A percentile compares a stretch with the other conserved stretches of the same genome.
phyloP scores from a whole-genome alignment of 2,329 filamentous ascomycete species.

The Ophiocordyceps camponoti-rufipedis region DNA sequence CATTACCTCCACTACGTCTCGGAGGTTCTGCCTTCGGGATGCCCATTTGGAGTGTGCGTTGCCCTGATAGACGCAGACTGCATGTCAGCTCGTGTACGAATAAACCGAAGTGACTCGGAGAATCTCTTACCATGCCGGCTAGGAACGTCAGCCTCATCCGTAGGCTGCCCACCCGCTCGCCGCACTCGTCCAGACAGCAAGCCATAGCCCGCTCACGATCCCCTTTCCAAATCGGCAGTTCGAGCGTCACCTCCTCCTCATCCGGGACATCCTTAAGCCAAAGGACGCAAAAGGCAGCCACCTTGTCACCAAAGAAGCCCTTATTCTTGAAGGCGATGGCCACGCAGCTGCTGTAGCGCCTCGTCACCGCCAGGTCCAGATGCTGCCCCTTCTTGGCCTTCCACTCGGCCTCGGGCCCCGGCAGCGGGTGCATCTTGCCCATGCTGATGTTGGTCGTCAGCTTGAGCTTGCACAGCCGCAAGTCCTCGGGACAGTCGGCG shows the following conservation, averaged over 20 bases:
- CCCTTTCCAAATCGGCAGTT: conserved; percentile 48
- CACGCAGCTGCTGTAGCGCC: conserved; percentile 34
- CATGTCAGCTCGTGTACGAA: background rate
- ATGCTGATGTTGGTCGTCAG: conserved; percentile 37
- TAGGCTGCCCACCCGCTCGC: conserved; percentile 26
- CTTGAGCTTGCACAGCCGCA: conserved; percentile 35
- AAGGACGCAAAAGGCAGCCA: conserved; percentile 41
- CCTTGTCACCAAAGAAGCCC: conserved; percentile 28
- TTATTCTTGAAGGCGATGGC: conserved; percentile 35
- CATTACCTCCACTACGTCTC: conserved; percentile 27
- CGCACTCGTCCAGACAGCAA: conserved; percentile 22
- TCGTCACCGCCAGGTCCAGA: conserved; percentile 35
- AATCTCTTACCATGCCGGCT: conserved; percentile 15
- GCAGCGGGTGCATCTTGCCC: conserved; percentile 35
- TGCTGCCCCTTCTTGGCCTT: conserved; percentile 24
- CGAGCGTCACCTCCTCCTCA: conserved; percentile 41
- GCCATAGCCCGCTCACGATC: conserved; percentile 27
- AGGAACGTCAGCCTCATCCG: conserved; percentile 19
- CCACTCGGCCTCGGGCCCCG: conserved; percentile 30
- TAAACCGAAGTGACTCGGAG: background rate
- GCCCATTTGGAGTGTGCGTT: conserved; percentile 17
- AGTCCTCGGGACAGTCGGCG: conserved; percentile 25
- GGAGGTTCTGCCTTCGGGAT: conserved; percentile 14
- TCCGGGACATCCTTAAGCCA: conserved; percentile 56
- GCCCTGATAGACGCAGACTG: conserved; percentile 8